Evolutionary conservation across 805 yeast species (phyloP).

Genomic region (Torulaspora indica): DNA sequence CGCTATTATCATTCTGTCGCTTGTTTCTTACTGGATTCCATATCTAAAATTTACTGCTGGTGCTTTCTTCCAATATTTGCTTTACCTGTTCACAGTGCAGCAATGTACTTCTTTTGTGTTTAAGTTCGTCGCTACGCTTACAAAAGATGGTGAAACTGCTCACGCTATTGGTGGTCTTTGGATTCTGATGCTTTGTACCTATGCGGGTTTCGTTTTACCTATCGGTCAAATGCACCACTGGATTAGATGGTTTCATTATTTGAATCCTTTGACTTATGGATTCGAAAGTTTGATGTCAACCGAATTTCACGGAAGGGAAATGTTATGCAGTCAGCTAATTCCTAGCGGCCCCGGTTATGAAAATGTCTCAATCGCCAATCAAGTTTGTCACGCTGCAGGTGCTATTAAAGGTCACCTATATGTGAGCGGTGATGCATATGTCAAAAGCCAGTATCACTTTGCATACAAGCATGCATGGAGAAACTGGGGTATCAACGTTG

Average conservation of each 20-base stretch:
- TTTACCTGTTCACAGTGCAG: slow-evolving; percentile 45
- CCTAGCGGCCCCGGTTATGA: slow-evolving; percentile 57
- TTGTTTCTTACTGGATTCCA: slow-evolving; percentile 51
- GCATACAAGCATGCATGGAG: slow-evolving; percentile 51
- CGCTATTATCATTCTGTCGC: slow-evolving; percentile 45
- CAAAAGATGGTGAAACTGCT: slow-evolving; percentile 51
- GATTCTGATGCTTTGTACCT: slow-evolving; percentile 54
- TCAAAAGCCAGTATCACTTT: slow-evolving; percentile 41
- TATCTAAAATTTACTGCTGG: slow-evolving; percentile 50
- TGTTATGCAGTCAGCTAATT: slow-evolving; percentile 46
- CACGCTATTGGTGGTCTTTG: slow-evolving; percentile 52
- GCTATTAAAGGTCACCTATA: slow-evolving; percentile 41
- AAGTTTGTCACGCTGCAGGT: slow-evolving; percentile 52
- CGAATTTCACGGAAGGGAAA: slow-evolving; percentile 52
- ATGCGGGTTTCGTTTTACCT: slow-evolving; percentile 50
- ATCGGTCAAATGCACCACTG: slow-evolving; percentile 51
- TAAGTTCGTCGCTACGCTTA: slow-evolving; percentile 49
- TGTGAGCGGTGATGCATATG: slow-evolving; percentile 51
- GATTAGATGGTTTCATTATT: slow-evolving; percentile 54
- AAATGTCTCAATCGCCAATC: slow-evolving; percentile 37
- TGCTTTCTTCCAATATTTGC: slow-evolving; percentile 46
- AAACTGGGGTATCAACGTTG: slow-evolving; percentile 53
- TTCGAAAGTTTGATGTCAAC: slow-evolving; percentile 53
- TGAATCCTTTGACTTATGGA: slow-evolving; percentile 46
- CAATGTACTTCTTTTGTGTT: slow-evolving; percentile 52